Conservation (phyloP, 2,329 filamentous ascomycete species). For the Botrytis hyacinthi region DNA sequence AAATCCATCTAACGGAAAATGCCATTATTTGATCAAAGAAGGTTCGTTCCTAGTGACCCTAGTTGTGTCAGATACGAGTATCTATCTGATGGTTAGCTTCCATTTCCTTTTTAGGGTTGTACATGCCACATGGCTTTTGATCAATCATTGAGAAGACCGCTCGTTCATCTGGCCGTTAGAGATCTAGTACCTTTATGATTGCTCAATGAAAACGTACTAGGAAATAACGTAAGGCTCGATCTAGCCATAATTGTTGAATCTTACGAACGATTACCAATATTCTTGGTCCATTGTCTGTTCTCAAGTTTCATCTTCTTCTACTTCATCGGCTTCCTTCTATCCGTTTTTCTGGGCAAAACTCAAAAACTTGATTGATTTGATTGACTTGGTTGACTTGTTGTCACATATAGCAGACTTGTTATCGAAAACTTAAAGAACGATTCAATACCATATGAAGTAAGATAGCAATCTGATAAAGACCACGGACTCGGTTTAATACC, state of each 20-base stretch:
- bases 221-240: not conserved
- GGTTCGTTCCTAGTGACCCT: not conserved
- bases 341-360: not conserved
- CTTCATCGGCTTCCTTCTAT: not conserved
- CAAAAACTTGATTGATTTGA: not conserved
- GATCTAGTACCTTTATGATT: not conserved
- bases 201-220: not conserved
- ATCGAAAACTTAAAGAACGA: not conserved
- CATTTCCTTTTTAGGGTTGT: not conserved
- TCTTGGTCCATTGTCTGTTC: slow-evolving; percentile 6
- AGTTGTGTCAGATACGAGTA: not conserved
- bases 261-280: not conserved
- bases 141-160: not conserved
- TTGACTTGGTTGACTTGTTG: not conserved
- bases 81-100: not conserved
- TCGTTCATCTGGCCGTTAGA: not conserved
- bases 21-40: not conserved
- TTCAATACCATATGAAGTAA: not conserved
- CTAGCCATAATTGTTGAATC: slow-evolving; percentile 7
- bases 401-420: not conserved
- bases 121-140: not conserved
- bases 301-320: slow-evolving; percentile 16
- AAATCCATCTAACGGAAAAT: not conserved
- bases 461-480: not conserved
- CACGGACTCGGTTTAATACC: not conserved